Conservation (phyloP, 2,329 filamentous ascomycete genomes). For the Dothiorella sarmentorum region DNA sequence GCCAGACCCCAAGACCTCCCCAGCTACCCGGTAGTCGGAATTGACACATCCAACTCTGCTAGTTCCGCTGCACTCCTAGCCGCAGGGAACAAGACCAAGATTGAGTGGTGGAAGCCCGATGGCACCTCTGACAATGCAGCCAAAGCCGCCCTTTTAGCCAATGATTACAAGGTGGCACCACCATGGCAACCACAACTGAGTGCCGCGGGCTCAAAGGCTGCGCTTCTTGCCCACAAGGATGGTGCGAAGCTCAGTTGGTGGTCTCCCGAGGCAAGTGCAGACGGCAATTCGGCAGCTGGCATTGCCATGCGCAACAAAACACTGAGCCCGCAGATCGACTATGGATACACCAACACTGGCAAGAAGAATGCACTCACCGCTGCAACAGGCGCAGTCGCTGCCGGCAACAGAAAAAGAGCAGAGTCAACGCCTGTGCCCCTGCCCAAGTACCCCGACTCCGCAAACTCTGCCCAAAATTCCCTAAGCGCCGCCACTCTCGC, state of each 20-base stretch:
- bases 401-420: conserved; percentile 55
- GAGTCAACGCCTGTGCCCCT: conserved; percentile 54
- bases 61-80: conserved; percentile 72
- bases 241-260: conserved; percentile 51
- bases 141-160: conserved; percentile 56
- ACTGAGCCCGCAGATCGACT: conserved; percentile 44
- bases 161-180: conserved; percentile 60
- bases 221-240: conserved; percentile 60
- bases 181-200: conserved; percentile 62
- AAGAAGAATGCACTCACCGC: conserved; percentile 67
- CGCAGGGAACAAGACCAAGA: conserved; percentile 64
- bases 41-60: conserved; percentile 59
- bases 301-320: conserved; percentile 60
- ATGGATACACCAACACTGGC: conserved; percentile 49
- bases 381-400: conserved; percentile 71
- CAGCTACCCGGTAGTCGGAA: conserved; percentile 66
- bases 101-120: conserved; percentile 65
- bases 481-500: conserved; percentile 70
- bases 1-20: conserved; percentile 70
- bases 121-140: conserved; percentile 56
- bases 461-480: conserved; percentile 63
- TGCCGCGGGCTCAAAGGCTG: conserved; percentile 69
- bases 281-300: conserved; percentile 66
- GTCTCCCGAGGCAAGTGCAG: conserved; percentile 48
- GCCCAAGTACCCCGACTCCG: conserved; percentile 52